Base-by-base conservation (phyloP, 768 basidiomycete species). In the Calocybe indica region DNA sequence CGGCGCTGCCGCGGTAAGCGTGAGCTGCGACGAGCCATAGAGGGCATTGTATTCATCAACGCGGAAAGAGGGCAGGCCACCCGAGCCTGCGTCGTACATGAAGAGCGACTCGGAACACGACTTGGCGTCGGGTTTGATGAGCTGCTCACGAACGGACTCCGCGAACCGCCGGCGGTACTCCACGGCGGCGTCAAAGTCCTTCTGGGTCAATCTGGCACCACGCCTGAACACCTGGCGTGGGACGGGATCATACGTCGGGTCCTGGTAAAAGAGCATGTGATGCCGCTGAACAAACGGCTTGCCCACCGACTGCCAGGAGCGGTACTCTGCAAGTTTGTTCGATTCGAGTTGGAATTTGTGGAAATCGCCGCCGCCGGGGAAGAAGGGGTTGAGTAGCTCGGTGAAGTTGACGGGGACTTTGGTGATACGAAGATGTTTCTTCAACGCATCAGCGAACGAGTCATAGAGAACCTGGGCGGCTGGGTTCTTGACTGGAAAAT, bases 71-170 rank as follows among this genome's bases (percentile, higher is more conserved):
- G 69, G 67, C 6, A 45, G 45, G 1, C 66, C 69, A 6, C 65
- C 65, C 1, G 63, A 65, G 4, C 61, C 62, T 4, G 65, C 59
- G 36, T 70, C 67, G 46, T 69, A 70, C 37, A 70, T 64, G 50
- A 70, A 65, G 7, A 70, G 30, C 0, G 67, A 56, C 11, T 68
- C 63, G 8, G 66, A 67, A 39, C 67, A 68, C 5, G 65, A 65
- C 29, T 60, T 54, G 36, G 40, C 22, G 46, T 67, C 58, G 3
- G 59, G 43, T 38, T 61, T 60, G 51, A 70, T 57, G 7, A 70
- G 48, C 14, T 59, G 46, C n/a, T 54, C 40, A 7, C 55, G 47
- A 7, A 70, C 33, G 2, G 51, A 55, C 7, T 61, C 52, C 9
- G 48, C 46, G 45, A 69, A 69, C 5, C 47, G 43, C 5, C 53